Base-by-base conservation (phyloP, 768 basidiomycete species). In the Mycena rosella region DNA sequence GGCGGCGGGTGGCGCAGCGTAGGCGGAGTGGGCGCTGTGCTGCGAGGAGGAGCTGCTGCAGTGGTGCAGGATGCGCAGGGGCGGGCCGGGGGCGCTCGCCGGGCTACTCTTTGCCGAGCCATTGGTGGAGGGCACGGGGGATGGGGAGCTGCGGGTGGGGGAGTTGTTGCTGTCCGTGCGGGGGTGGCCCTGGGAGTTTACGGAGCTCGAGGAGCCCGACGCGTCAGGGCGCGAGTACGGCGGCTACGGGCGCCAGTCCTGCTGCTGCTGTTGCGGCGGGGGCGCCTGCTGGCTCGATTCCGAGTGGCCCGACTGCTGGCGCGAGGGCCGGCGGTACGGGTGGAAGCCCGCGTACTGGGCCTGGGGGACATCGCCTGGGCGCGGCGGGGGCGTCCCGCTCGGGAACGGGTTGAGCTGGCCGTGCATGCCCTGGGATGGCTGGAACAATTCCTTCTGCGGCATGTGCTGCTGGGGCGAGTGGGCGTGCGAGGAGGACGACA, bases 161-260 rank as follows among this genome's bases (percentile, higher is more conserved):
- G 91, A 91, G 72, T 92, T 92, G 70, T 85, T 88, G 74, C 91
- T 92, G 78, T 86, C 89, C 14, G 91, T 93, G 22, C 92, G 88
- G 54, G 85, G 78, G 58, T 87, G 85, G 38, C 78, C 78, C 63
- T 85, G 76, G 59, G 94, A 95, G 75, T 90, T 92, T 70, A 95
- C 83, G 0, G 94, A 95, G 5, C 92, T 89, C 27, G 89, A 87
- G 0, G 94, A 95, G 51, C 87, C 89, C 9, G 94, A 91, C 10
- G 93, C 93, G 63, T 95, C 93, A 24, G 88, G 85, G 64, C 92
- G 89, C 29, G 87, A 90, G 77, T 95, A 95, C 0, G 94, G 93
- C 11, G 92, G 92, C 70, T 91, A 89, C 67, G 91, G 74, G n/a
- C n/a, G n/a, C n/a, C n/a, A n/a, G n/a, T n/a, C n/a, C n/a, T 78